phyloP scores from a whole-genome alignment of 768 basidiomycete genomes.

The Brasilioporus rufonigricans region DNA sequence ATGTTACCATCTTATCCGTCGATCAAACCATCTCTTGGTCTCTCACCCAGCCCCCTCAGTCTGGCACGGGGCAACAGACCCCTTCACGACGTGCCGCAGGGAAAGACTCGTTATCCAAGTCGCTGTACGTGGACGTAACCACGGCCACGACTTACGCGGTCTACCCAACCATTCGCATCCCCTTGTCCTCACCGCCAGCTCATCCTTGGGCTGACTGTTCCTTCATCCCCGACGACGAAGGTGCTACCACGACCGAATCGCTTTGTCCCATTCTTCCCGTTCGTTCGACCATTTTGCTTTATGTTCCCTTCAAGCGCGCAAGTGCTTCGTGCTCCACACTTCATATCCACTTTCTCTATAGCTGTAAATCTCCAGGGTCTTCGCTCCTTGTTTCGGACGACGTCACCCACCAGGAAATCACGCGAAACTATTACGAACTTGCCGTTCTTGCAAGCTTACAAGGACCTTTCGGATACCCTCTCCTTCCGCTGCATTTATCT shows the following conservation, averaged over 20 bases:
- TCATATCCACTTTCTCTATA: conserved; percentile 60
- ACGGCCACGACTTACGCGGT: conserved; percentile 49
- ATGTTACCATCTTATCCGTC: conserved; percentile 60
- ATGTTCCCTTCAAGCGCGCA: conserved; percentile 43
- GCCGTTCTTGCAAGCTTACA: conserved; percentile 51
- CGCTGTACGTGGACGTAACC: conserved; percentile 34
- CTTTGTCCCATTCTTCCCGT: conserved; percentile 49
- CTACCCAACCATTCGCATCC: conserved; percentile 40
- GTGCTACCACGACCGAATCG: conserved; percentile 24
- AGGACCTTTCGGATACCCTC: conserved; percentile 47
- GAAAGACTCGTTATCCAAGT: conserved; percentile 31
- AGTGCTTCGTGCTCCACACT: conserved; percentile 46
- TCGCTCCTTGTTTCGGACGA: conserved; percentile 33
- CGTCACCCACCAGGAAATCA: conserved; percentile 51
- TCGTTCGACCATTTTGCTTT: conserved; percentile 57
- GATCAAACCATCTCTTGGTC: conserved; percentile 61
- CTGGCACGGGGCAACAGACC: conserved; percentile 19
- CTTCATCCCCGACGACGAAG: conserved; percentile 34
- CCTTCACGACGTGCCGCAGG: conserved; percentile 28
- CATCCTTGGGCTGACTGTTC: conserved; percentile 26
- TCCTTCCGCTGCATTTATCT: conserved; percentile 44
- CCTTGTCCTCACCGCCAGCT: conserved; percentile 39
- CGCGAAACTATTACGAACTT: conserved; percentile 68
- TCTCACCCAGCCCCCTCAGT: conserved; percentile 39
- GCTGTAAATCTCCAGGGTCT: conserved; percentile 41